Evolutionary conservation across 73 alveolate species (phyloP).

Genomic region (Loxodes magnus): DNA sequence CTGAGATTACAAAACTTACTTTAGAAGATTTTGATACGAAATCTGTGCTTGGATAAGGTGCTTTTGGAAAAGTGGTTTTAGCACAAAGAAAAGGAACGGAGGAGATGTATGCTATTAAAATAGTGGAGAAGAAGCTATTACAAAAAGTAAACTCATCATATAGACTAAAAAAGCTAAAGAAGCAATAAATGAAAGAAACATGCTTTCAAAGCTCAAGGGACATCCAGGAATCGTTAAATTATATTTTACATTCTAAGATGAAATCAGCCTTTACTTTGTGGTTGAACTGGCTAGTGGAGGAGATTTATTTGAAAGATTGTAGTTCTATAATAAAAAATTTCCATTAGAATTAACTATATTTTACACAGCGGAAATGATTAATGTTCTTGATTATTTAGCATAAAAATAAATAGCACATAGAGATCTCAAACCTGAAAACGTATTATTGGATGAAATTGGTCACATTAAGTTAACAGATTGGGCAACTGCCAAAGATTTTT

Average conservation of each 20-base stretch:
- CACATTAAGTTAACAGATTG: constrained; percentile 66
- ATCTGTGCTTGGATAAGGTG: constrained; percentile 17
- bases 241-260: constrained; percentile 32
- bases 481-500: constrained; percentile 48
- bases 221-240: constrained; percentile 45
- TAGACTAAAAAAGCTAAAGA: constrained; percentile 10
- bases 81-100: constrained; percentile 8
- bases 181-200: constrained; percentile 38
- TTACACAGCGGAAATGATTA: constrained; percentile 67
- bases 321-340: constrained; percentile 11
- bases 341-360: constrained; percentile 36
- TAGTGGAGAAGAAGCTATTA: constrained; percentile 1
- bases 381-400: constrained; percentile 50
- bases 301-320: constrained; percentile 16
- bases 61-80: constrained; percentile 9
- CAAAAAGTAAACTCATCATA: constrained; percentile 14
- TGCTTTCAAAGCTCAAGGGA: constrained; percentile 11
- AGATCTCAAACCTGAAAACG: constrained; percentile 79
- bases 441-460: constrained; percentile 53
- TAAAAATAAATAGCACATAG: constrained; percentile 61
- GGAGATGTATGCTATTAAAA: constrained; percentile 5
- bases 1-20: too few relatives aligned
- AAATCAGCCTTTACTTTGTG: constrained; percentile 34
- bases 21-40: too few relatives aligned
- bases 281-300: constrained; percentile 47